These are phyloP conservation scores for Penicillium daleae DNA, from an alignment of 495 filamentous ascomycete species.

Conservation along the genomic window DNA sequence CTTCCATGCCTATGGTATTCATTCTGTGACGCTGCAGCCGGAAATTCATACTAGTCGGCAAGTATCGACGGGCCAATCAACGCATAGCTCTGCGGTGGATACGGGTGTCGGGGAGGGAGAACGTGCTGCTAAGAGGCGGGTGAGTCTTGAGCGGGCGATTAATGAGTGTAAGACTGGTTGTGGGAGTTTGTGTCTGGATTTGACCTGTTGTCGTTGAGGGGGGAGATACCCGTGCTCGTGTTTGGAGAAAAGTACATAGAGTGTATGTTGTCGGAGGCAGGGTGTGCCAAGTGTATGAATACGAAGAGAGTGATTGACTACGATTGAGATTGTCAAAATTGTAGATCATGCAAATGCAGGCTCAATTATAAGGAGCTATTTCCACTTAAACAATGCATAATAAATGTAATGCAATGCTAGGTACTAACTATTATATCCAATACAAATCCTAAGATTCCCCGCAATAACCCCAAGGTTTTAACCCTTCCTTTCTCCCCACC, in stretches of 20 bases:
- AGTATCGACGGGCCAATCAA: neutral
- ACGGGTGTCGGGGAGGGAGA: neutral
- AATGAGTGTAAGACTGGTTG: constrained; percentile 13
- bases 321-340: no score
- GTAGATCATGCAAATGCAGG: constrained; percentile 11
- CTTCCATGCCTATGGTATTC: constrained; percentile 51
- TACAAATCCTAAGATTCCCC: neutral
- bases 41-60: constrained; percentile 33
- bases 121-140: neutral
- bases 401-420: constrained; percentile 5
- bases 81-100: neutral
- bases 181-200: constrained; percentile 19
- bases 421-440: constrained; percentile 8
- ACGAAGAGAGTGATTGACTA: neutral
- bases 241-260: neutral
- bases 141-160: constrained; percentile 6
- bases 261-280: neutral
- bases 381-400: constrained; percentile 1
- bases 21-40: constrained; percentile 51
- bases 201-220: constrained; percentile 15
- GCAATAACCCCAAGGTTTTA: neutral
- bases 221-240: no score
- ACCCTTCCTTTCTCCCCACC: neutral
- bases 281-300: neutral
- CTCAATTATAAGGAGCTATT: constrained; percentile 3